Conservation (phyloP, 768 basidiomycete species). For the Udeniomyces megalosporus region DNA sequence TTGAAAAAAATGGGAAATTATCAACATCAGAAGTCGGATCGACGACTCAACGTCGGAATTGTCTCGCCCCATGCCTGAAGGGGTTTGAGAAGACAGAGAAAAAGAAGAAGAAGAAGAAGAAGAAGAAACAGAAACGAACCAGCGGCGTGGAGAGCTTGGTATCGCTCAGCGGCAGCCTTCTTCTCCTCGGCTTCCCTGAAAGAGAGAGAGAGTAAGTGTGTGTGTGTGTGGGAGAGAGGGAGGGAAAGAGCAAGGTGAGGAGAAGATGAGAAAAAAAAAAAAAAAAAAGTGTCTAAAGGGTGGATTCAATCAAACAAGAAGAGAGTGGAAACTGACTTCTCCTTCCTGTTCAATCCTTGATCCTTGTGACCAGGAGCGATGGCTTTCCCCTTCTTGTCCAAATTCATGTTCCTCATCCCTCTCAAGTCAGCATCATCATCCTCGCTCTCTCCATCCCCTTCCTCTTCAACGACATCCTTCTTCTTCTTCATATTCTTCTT, state of each 20-base stretch:
- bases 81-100: not conserved
- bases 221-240: not conserved
- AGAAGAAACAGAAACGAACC: slow-evolving; percentile 19
- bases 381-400: slow-evolving; percentile 18
- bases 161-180: slow-evolving; percentile 68
- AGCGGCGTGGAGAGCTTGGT: slow-evolving; percentile 57
- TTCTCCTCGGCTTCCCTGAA: slow-evolving; percentile 79
- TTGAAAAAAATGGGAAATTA: too few relatives aligned
- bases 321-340: slow-evolving; percentile 2
- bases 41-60: too few relatives aligned
- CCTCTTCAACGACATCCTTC: slow-evolving; percentile 22
- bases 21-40: too few relatives aligned
- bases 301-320: not conserved
- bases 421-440: slow-evolving; percentile 67
- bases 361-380: slow-evolving; percentile 1
- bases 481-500: slow-evolving; percentile 56
- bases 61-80: too few relatives aligned
- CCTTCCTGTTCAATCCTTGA: slow-evolving; percentile 24
- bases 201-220: too few relatives aligned
- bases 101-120: not conserved
- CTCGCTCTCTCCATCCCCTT: slow-evolving; percentile 36
- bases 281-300: not conserved
- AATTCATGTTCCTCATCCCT: slow-evolving; percentile 37
- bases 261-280: too few relatives aligned
- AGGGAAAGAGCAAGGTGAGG: not conserved